Percentiles rank a stretch among this genome's conserved stretches.
phyloP scores from a whole-genome alignment of 1,284 basidiomycete species.

The Rhodotorula sp. region DNA sequence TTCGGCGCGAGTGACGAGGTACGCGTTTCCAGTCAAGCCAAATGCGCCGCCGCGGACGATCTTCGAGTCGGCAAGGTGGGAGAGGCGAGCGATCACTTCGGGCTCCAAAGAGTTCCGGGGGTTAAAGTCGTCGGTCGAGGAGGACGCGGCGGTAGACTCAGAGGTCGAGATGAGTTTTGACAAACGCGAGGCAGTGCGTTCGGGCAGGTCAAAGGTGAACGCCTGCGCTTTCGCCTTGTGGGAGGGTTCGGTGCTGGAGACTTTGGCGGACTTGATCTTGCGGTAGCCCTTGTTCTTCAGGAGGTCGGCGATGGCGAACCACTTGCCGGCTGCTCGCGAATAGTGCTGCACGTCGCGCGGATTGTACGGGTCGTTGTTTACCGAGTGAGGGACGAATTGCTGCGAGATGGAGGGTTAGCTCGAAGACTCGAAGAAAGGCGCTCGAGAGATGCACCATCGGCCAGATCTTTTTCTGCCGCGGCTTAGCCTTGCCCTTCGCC shows the following conservation, averaged over 20 bases:
- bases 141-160: not conserved
- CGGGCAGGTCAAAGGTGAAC: not conserved
- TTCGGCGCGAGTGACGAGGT: conserved; percentile 11
- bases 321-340: not conserved
- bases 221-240: not conserved
- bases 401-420: not conserved
- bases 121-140: no score
- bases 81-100: not conserved
- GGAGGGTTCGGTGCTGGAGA: not conserved
- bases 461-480: not conserved
- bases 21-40: conserved; percentile 29
- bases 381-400: conserved; percentile 12
- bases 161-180: not conserved
- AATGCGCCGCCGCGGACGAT: conserved; percentile 25
- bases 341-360: conserved; percentile 13
- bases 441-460: conserved; percentile 8
- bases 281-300: not conserved
- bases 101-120: not conserved
- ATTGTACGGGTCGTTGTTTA: not conserved
- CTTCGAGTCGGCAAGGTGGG: not conserved
- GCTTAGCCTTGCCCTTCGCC: not conserved
- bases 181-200: not conserved
- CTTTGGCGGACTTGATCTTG: no score
- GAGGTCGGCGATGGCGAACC: conserved; percentile 17
- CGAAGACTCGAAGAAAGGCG: no score